Base-by-base conservation (phyloP, 768 basidiomycete species). In the Trametes villosa region DNA sequence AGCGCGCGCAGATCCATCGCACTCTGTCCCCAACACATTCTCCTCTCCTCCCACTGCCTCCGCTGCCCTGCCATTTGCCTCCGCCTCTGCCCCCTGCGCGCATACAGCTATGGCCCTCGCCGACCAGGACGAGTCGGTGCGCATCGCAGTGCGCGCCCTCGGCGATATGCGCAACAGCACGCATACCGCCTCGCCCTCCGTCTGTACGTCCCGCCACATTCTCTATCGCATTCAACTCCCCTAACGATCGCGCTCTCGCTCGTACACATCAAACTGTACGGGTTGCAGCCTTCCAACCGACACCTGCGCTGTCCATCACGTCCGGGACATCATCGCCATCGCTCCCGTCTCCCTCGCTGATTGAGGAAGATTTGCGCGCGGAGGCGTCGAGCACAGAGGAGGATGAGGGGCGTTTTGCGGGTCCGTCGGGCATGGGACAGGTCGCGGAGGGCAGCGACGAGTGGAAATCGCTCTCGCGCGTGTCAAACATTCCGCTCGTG, bases 91-190 rank as follows among this genome's bases (percentile, higher is more conserved):
- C 22, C 11, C 42, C 42, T 22, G 7, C 45, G 24, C 46, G 29
- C 29, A 48, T 30, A 18, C 41, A 24, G 9, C 38, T 46, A 62
- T 64, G 53, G 67, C 66, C 34, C 75, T 83, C 65, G 80, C 81
- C 51, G 78, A 79, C 68, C 82, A 89, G 57, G 90, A 91, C 64
- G 91, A 91, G 73, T 86, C 84, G 67, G 89, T 92, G 0, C 82
- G 86, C 52, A 93, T 92, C 70, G 92, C 92, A 22, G 86, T 91
- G 13, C 75, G 81, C 36, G 92, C 91, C 0, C 79, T 94, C 17
- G 91, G 82, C 27, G 88, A 90, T 68, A 92, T 93, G 92, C 80
- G 88, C 55, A 87, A 81, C 53, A 78, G 81, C 59, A 70, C 60
- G 27, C 65, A 63, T 52, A 51, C 67, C 26, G 65, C 70, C 9